phyloP scores from a whole-genome alignment of 345 rosid genomes.

The Boechera stricta region DNA sequence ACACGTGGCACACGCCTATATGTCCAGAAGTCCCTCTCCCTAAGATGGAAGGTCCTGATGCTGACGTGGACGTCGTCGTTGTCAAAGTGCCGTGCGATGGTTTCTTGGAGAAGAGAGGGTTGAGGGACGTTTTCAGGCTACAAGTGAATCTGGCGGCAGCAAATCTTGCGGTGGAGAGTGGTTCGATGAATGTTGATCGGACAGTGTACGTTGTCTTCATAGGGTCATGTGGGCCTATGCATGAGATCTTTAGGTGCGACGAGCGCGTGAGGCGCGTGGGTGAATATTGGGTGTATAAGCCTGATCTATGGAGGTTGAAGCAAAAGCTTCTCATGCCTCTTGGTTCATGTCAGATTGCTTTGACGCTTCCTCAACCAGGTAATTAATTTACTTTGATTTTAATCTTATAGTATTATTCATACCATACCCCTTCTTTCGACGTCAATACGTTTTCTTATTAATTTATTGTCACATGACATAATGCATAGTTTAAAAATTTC shows the following conservation, averaged over 20 bases:
- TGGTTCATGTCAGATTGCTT: slow-evolving; percentile 81
- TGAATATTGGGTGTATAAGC: slow-evolving; percentile 70
- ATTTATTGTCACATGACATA: background rate
- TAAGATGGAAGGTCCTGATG: slow-evolving; percentile 33
- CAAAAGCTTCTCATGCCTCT: slow-evolving; percentile 73
- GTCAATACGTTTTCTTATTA: background rate
- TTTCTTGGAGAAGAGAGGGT: slow-evolving; percentile 44
- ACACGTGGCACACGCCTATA: slow-evolving; percentile 35
- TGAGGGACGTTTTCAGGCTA: slow-evolving; percentile 72
- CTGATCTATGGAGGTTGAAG: slow-evolving; percentile 57
- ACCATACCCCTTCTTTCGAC: background rate
- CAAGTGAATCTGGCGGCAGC: slow-evolving; percentile 87
- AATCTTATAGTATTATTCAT: background rate
- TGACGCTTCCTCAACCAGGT: slow-evolving; percentile 35
- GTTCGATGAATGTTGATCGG: slow-evolving; percentile 46
- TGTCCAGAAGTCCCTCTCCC: slow-evolving; percentile 87
- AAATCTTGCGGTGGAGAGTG: slow-evolving; percentile 59
- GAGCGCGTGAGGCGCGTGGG: slow-evolving; percentile 64
- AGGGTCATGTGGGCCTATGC: slow-evolving; percentile 81
- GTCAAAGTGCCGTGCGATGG: slow-evolving; percentile 67
- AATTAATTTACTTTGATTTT: background rate
- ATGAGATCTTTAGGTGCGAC: slow-evolving; percentile 79
- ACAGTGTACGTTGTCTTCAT: slow-evolving; percentile 58
- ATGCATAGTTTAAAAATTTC: background rate
- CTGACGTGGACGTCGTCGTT: slow-evolving; percentile 65